Percentiles rank a stretch among this genome's conserved stretches.
These are phyloP conservation scores for Podaxis mareebaensis DNA, from an alignment of 768 basidiomycete species.

Conservation along the genomic window DNA sequence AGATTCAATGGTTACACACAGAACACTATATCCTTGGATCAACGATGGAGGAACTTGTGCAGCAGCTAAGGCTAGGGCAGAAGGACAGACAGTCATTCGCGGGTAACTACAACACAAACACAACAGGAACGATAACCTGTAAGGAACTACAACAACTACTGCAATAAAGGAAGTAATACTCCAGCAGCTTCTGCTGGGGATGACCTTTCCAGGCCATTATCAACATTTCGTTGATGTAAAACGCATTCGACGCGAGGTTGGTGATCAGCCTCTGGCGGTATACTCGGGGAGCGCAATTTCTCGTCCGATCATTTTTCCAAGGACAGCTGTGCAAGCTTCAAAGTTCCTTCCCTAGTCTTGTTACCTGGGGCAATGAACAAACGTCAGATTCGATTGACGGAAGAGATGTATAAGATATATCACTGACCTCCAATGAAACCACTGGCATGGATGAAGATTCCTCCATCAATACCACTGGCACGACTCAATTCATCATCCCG, in stretches of 20 bases:
- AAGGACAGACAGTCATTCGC: neutral
- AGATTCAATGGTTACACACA: neutral
- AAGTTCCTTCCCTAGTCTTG: conserved; percentile 85
- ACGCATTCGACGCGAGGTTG: neutral
- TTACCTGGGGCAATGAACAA: conserved; percentile 55
- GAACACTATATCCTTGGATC: neutral
- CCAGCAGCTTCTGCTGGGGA: neutral
- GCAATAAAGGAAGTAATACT: neutral
- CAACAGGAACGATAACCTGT: neutral
- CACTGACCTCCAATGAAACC: conserved; percentile 92
- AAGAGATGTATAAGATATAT: conserved; percentile 5
- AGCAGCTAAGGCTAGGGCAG: neutral
- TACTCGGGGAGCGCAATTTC: neutral
- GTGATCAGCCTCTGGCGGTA: neutral
- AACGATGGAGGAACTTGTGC: neutral
- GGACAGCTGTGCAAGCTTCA: conserved; percentile 75
- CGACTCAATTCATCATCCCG: conserved; percentile 81
- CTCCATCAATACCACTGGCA: conserved; percentile 72
- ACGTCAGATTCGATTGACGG: neutral
- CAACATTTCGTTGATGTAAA: neutral
- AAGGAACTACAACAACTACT: neutral
- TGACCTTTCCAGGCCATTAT: neutral
- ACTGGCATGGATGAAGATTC: conserved; percentile 93
- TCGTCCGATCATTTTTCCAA: conserved; percentile 38
- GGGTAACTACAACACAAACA: neutral